A percentile compares a stretch with the other conserved stretches of the same genome.
phyloP scores from a whole-genome alignment of 2,329 filamentous ascomycete genomes.

The Cordyceps cateniannulata region DNA sequence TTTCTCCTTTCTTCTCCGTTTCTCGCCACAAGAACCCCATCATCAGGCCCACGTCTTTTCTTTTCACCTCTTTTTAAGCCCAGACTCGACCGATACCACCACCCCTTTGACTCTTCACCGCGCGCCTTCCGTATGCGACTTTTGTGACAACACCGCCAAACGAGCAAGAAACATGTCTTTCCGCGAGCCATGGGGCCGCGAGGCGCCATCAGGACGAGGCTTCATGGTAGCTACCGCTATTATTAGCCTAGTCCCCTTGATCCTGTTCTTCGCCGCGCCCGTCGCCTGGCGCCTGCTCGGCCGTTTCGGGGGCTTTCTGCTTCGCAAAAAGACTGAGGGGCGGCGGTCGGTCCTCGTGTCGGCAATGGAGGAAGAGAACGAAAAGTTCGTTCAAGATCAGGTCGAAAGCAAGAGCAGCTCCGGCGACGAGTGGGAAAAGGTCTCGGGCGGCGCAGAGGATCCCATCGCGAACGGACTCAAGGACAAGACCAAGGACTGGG shows the following conservation, averaged over 20 bases:
- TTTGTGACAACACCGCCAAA: slow-evolving; percentile 15
- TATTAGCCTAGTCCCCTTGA: slow-evolving; percentile 24
- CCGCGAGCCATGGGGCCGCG: slow-evolving; percentile 24
- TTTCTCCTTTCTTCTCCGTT: neutral
- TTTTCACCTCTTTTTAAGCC: neutral
- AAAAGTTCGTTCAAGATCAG: slow-evolving; percentile 29
- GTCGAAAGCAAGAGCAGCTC: slow-evolving; percentile 24
- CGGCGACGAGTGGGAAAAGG: slow-evolving; percentile 66
- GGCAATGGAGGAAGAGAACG: slow-evolving; percentile 41
- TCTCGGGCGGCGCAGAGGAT: slow-evolving; percentile 43
- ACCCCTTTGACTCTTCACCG: neutral
- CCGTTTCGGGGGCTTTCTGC: slow-evolving; percentile 48
- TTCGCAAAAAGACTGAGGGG: slow-evolving; percentile 57
- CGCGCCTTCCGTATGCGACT: slow-evolving; percentile 17
- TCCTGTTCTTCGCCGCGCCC: slow-evolving; percentile 26
- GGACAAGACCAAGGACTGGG: slow-evolving; percentile 55
- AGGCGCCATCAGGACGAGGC: slow-evolving; percentile 21
- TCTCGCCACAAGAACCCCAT: neutral
- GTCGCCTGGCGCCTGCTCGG: slow-evolving; percentile 35
- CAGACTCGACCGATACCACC: neutral
- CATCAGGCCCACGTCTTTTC: neutral
- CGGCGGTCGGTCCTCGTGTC: slow-evolving; percentile 52
- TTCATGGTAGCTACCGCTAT: neutral
- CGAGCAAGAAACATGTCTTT: slow-evolving; percentile 17
- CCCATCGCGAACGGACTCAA: slow-evolving; percentile 28